Conservation (phyloP, 768 basidiomycete genomes). For the Mycena galopus region DNA sequence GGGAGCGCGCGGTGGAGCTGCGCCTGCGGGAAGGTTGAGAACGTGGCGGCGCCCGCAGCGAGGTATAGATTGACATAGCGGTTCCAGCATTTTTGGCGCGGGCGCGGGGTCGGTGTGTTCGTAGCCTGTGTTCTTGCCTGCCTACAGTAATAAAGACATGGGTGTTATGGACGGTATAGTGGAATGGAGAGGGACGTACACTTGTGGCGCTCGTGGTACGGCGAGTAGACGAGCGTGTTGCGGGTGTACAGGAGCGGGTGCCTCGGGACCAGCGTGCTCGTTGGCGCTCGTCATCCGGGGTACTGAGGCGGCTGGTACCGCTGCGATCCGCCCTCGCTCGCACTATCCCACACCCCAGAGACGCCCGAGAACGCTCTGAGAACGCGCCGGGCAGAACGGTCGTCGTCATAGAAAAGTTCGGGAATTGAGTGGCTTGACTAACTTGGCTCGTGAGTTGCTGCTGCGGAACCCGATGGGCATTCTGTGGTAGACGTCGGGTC, state of each 20-base stretch:
- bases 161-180: too few relatives aligned
- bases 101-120: constrained; percentile 76
- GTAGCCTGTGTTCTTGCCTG: constrained; percentile 83
- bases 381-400: too few relatives aligned
- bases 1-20: constrained; percentile 34
- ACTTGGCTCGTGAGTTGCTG: too few relatives aligned
- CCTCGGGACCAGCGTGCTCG: constrained; percentile 70
- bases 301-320: too few relatives aligned
- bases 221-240: constrained; percentile 77
- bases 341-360: too few relatives aligned
- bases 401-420: too few relatives aligned
- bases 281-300: constrained; percentile 73
- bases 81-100: constrained; percentile 83
- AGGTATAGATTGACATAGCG: constrained; percentile 72
- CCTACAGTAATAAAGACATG: background rate
- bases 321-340: too few relatives aligned
- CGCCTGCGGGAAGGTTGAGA: constrained; percentile 1
- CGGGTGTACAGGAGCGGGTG: constrained; percentile 75
- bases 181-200: constrained; percentile 58
- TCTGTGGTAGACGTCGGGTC: too few relatives aligned
- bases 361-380: too few relatives aligned
- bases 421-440: too few relatives aligned
- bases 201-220: constrained; percentile 72
- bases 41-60: constrained; percentile 53
- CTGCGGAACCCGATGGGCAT: too few relatives aligned